Evolutionary conservation across 768 basidiomycete genomes (phyloP), one percentile per base, ranked within the genome.

Genomic region (Lactarius hengduanensis): DNA sequence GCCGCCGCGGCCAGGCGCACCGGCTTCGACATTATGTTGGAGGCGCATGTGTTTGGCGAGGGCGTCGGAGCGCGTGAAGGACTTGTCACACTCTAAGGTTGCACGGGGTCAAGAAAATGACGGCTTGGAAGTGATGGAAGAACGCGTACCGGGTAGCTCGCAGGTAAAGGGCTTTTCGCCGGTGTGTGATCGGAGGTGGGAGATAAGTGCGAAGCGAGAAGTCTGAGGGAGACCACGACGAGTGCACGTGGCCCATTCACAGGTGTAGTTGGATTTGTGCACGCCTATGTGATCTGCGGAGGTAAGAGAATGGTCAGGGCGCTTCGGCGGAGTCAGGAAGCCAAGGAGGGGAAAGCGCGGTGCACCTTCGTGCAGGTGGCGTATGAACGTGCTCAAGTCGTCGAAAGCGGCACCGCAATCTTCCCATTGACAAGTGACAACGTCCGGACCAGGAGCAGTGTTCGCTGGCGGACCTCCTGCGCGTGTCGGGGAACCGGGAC

Each of bases 81-180:
- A 90, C 72, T 94, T 95, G 80, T 93, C 92, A 74, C 96, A 98
- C 79, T 95, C 95, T 50, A n/a, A 8, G 40, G 36, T 2, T 28
- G 36, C 22, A 63, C 7, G 57, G 18, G 60, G 41, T 40, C 56
- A 10, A 40, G 38, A 13, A 61, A 32, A 45, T 41, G 61, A 59
- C 55, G 40, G 47, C 30, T 13, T 41, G 32, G 50, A 36, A 16
- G 45, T 63, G 50, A 56, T 40, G 34, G 57, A 22, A 22, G 59
- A n/a, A 26, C 43, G 75, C 87, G 71, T 66, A 91, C 94, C 94
- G 73, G 92, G 87, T 65, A 85, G 80, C 13, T 86, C 77, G 74
- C 95, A 98, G 28, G 84, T 87, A 73, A 94, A 97, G 0, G 94
- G 95, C 72, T 94, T 94, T 77, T 98, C 95, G 61, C 95, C 95